phyloP scores from a whole-genome alignment of 2,329 filamentous ascomycete species.

The Cladosporium sp. region DNA sequence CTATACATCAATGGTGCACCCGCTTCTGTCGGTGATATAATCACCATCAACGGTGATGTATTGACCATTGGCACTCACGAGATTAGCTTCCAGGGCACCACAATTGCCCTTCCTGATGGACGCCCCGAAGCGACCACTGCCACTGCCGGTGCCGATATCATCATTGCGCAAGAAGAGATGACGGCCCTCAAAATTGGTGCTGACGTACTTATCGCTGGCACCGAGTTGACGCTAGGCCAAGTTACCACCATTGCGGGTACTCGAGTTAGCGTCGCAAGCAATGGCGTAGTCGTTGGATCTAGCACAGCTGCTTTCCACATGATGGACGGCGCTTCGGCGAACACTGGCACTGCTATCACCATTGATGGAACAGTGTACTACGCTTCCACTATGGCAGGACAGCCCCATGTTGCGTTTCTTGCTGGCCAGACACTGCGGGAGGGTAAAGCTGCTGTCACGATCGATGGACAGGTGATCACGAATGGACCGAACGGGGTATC shows the following conservation, averaged over 20 bases:
- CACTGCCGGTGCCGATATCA: not conserved
- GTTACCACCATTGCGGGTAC: not conserved
- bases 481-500: not conserved
- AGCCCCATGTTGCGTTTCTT: not conserved
- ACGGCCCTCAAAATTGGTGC: not conserved
- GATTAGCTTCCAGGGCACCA: not conserved
- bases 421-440: not conserved
- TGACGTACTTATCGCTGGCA: not conserved
- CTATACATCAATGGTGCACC: not conserved
- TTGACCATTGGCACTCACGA: not conserved
- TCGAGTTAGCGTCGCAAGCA: not conserved
- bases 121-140: not conserved
- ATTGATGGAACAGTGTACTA: slow-evolving; percentile 2
- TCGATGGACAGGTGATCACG: slow-evolving; percentile 4
- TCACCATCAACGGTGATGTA: not conserved
- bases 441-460: slow-evolving; percentile 1
- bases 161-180: not conserved
- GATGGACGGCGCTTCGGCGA: not conserved
- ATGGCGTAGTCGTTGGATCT: not conserved
- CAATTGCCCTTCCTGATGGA: not conserved
- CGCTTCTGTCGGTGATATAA: not conserved
- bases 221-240: not conserved
- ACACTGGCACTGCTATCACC: not conserved
- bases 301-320: not conserved
- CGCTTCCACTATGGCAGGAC: not conserved